phyloP scores from a whole-genome alignment of 345 rosid genomes.

The Aegle marmelos region DNA sequence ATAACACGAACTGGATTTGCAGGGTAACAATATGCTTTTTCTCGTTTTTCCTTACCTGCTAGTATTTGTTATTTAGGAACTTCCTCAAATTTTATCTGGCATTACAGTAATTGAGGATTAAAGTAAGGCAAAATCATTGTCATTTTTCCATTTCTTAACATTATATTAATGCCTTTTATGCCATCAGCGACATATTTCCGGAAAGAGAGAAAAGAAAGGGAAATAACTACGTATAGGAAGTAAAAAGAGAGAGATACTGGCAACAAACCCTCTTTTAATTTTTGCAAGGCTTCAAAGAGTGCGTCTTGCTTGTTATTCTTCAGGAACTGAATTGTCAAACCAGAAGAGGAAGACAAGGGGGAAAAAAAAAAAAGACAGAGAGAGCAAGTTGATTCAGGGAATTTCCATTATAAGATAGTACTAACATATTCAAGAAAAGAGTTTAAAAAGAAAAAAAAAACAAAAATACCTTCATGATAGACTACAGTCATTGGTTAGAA shows the following conservation, averaged over 20 bases:
- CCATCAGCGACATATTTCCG: not conserved
- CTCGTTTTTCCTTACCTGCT: too few relatives aligned
- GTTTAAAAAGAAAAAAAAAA: not conserved
- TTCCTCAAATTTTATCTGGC: too few relatives aligned
- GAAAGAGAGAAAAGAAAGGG: not conserved
- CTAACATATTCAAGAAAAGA: not conserved
- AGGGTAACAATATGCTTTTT: too few relatives aligned
- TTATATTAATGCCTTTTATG: too few relatives aligned
- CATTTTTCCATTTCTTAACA: too few relatives aligned
- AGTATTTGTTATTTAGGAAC: too few relatives aligned
- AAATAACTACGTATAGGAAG: not conserved
- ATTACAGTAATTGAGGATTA: too few relatives aligned
- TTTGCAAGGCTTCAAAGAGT: constrained; percentile 69
- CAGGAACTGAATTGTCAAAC: constrained; percentile 45
- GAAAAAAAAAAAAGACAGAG: not conserved
- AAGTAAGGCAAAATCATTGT: too few relatives aligned
- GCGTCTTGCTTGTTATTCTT: constrained; percentile 46
- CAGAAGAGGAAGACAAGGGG: not conserved
- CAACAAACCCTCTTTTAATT: constrained; percentile 72
- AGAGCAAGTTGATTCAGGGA: not conserved
- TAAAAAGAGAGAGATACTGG: not conserved
- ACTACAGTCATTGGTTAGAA: not conserved
- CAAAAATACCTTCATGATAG: not conserved
- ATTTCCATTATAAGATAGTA: not conserved
- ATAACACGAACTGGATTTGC: too few relatives aligned